These are phyloP conservation scores for Trichosanthes cucumerina DNA, from an alignment of 306 rosid genomes.

Conservation along the genomic window DNA sequence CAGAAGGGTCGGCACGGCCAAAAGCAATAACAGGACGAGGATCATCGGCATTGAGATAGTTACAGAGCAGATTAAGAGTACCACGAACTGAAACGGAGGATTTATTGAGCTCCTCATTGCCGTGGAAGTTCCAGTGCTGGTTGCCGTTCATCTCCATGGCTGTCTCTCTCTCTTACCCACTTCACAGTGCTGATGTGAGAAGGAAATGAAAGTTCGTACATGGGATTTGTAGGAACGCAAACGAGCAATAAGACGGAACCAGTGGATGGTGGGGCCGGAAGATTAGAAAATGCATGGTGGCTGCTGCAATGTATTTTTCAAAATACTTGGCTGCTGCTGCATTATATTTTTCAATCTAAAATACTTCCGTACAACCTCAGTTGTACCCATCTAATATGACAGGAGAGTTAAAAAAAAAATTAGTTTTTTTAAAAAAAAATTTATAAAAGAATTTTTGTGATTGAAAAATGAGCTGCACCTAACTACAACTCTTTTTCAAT, in stretches of 20 bases:
- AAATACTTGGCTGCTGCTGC: no score
- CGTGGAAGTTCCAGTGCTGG: constrained; percentile 38
- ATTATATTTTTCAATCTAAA: no score
- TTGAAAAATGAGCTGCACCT: no score
- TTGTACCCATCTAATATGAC: no score
- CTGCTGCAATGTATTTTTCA: no score
- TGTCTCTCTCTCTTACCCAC: not conserved
- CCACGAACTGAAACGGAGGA: constrained; percentile 44
- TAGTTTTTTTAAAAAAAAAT: no score
- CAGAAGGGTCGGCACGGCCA: constrained; percentile 49
- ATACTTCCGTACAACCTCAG: no score
- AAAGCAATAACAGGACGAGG: constrained; percentile 21
- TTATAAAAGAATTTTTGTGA: no score
- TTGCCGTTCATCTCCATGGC: not conserved
- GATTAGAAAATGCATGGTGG: not conserved
- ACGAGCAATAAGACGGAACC: not conserved
- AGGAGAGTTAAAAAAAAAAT: no score
- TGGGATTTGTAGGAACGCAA: not conserved
- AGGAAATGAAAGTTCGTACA: not conserved
- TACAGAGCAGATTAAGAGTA: constrained; percentile 13
- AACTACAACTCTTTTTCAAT: no score
- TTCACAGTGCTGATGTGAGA: not conserved
- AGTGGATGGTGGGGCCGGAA: not conserved
- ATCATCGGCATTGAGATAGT: constrained; percentile 14
- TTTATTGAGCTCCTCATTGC: constrained; percentile 29